Base-by-base conservation (phyloP, 2,329 filamentous ascomycete genomes). In the Ascochyta rabiei region DNA sequence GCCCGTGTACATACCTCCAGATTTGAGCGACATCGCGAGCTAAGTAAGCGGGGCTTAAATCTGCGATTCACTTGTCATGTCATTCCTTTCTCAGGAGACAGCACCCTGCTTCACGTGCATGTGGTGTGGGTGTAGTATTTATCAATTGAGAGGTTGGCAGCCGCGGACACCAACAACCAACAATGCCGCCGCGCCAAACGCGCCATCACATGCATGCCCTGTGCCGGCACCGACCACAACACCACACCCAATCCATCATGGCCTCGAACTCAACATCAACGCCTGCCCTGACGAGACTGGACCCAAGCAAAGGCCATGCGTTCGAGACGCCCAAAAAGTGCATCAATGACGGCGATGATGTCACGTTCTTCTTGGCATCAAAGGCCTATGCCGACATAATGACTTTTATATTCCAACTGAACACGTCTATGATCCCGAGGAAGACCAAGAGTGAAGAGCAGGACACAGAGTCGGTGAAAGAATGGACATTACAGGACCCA, bases 351-450 rank as follows among this genome's bases (percentile, higher is more conserved):
- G 88, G 88, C 52, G 80, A 87, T 56, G 92, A 98, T 80, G 89
- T 99, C 49, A 75, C 84, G 18, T 84, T 83, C 59, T 99, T 98
- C 75, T 84, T 96, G 48, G 84, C 82, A 8, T 92, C 90, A 43
- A 85, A 84, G 63, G 95, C 91, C 39, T 97, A 98, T 77, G 84
- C 86, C 54, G 91, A 97, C 71, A 90, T 99, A 48, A 89, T 91
- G 75, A 83, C 85, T 41, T 98, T 96, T 73, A 80, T 98, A 41
- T 82, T 96, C 62, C 95, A 98, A 77, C 86, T 99, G 43, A 98
- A 96, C 74, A 86, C 88, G 53, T 84, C 93, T 10, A 86, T 98
- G 77, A 90, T 93, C 62, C 93, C 93, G 0, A 80, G 85, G 18
- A 86, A 82, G 62, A 64, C 70, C 2, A 56, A 69, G 2, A 71